Evolutionary conservation across 2,329 filamentous ascomycete species (phyloP), one percentile per base, ranked within the genome.

Genomic region (Furcasterigmium sp.): DNA sequence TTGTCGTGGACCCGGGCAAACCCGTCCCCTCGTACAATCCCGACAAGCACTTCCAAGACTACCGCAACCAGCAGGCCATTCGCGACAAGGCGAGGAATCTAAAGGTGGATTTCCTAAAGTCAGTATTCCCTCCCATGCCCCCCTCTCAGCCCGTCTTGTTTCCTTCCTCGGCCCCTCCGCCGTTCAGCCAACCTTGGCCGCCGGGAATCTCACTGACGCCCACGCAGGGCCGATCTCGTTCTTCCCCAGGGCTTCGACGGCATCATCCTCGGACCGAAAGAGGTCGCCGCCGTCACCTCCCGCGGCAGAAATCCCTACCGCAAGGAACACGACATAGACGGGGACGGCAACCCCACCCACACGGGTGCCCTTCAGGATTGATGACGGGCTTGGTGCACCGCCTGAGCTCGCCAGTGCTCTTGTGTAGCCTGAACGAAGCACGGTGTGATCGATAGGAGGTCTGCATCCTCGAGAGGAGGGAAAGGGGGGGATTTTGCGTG

Each of bases 1-100:
- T 44, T 17, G 43, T 51, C 14, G 56, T 55, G 15, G 42, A 39
- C 9, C 10, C 18, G 8, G 25, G 36, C 14, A 10, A 15, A n/a
- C 34, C 23, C 20, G 19, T 21, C 5, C 44, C 41, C 18, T 54
- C 55, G 45, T 52, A 47, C 20, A 32, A 52, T 5, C 57, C 64
- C 21, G 51, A 52, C 0, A 25, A 62, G 15, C 45, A 44, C 2
- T 77, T 77, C 42, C 61, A 73, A 35, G 50, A 58, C 14, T 54
- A 55, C 2, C 72, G 76, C 39, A 69, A 72, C 51, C 76, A 79
- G 59, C 76, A 79, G 56, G 71, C 73, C 5, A 67, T 76, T 44
- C 74, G 76, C 7, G 76, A 80, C 63, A 76, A 74, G 58, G 76
- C 76, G n/a, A 70, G 76, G 39, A 70, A 76, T 44, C 50, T 78